Evolutionary conservation across 805 yeast genomes (phyloP).

Genomic region (Kodamaea hsintzibuensis): DNA sequence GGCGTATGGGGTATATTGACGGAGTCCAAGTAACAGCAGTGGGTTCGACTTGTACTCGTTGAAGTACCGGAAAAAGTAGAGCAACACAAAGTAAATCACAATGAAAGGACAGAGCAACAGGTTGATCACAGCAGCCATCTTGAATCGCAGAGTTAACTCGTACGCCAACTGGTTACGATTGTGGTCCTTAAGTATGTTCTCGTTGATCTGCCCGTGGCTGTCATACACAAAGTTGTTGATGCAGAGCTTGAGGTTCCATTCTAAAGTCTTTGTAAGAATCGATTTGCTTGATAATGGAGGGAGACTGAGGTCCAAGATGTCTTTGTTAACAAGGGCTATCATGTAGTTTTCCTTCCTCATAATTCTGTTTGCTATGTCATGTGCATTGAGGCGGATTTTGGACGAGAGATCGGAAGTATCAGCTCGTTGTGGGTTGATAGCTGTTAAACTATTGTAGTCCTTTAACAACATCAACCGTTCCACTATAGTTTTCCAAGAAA

Average conservation of each 20-base stretch:
- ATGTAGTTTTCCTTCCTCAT: constrained; percentile 95
- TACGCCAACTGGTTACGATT: constrained; percentile 65
- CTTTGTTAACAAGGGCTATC: constrained; percentile 84
- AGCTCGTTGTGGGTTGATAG: constrained; percentile 10
- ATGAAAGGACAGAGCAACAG: constrained; percentile 82
- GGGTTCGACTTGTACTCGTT: constrained; percentile 92
- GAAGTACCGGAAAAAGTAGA: constrained; percentile 87
- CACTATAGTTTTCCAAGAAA: constrained; percentile 88
- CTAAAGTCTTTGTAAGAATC: constrained; percentile 79
- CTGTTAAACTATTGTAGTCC: constrained; percentile 70
- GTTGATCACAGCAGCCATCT: constrained; percentile 84
- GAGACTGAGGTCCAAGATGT: constrained; percentile 54
- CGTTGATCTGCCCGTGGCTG: constrained; percentile 77
- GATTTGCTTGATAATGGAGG: constrained; percentile 43
- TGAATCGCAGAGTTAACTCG: constrained; percentile 76
- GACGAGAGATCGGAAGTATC: constrained; percentile 57
- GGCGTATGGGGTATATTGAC: constrained; percentile 93
- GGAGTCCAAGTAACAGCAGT: constrained; percentile 59
- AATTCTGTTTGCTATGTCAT: constrained; percentile 90
- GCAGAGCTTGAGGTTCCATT: constrained; percentile 92
- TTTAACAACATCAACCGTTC: constrained; percentile 70
- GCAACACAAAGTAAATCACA: constrained; percentile 75
- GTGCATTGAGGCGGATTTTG: constrained; percentile 81
- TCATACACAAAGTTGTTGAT: constrained; percentile 84
- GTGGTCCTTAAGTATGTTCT: constrained; percentile 65